phyloP scores from a whole-genome alignment of 768 basidiomycete genomes.

The Neoboletus brunneissimus region DNA sequence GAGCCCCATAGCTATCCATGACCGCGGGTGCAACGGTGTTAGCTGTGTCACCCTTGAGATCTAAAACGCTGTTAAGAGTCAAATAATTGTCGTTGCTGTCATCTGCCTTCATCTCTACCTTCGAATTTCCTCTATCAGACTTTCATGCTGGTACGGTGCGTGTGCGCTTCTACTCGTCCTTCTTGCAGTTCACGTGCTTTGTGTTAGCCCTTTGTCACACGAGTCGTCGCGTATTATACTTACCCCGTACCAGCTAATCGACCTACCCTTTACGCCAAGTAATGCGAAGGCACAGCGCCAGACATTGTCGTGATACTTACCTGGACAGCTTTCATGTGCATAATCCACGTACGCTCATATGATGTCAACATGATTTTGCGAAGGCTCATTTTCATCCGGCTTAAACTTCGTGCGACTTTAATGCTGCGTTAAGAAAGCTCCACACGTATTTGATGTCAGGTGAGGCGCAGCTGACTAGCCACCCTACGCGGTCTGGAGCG shows the following conservation, averaged over 20 bases:
- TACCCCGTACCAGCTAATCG: slow-evolving; percentile 11
- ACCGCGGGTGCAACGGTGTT: background rate
- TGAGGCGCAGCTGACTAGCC: background rate
- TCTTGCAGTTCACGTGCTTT: background rate
- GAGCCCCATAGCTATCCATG: slow-evolving; percentile 2
- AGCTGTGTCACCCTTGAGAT: background rate
- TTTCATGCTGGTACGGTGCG: slow-evolving; percentile 7
- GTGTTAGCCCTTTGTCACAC: background rate
- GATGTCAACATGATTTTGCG: background rate
- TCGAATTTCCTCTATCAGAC: background rate
- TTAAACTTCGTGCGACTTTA: background rate
- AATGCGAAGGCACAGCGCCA: slow-evolving; percentile 3
- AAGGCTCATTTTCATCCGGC: background rate
- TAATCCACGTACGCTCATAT: slow-evolving; percentile 10
- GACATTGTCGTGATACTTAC: slow-evolving; percentile 11
- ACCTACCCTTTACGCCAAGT: background rate
- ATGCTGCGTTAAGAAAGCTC: background rate
- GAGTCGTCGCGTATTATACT: slow-evolving; percentile 2
- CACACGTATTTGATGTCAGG: background rate
- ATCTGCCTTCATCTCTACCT: slow-evolving; percentile 13
- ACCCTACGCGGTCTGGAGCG: background rate
- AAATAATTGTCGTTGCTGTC: slow-evolving; percentile 19
- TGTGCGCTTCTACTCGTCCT: background rate
- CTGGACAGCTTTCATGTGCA: slow-evolving; percentile 18
- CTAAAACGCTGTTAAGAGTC: slow-evolving; percentile 5